Evolutionary conservation across 805 yeast species (phyloP), one percentile per base, ranked within the genome.

Genomic region (Schwanniomyces polymorphus): DNA sequence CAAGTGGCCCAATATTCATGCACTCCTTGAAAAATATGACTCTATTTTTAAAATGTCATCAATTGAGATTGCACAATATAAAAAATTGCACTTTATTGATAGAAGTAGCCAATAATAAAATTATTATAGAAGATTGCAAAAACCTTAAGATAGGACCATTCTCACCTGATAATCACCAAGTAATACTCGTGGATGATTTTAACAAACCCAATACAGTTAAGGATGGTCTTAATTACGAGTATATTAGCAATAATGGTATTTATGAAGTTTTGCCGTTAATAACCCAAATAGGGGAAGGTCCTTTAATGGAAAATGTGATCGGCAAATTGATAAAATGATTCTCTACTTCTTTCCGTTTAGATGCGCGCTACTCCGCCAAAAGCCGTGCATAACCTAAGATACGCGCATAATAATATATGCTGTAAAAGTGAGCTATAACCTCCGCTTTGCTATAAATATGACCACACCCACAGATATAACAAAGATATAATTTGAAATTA

Each of bases 121-220:
- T 68, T 2, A 56, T 70, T 8, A 60, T 68, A 8, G 77, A 72
- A 48, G 49, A 60, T 27, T 63, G 75, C 42, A 27, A 38, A 4
- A 43, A 42, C 4, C 25, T 67, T 27, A 42, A 39, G 12, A 51
- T 63, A 18, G 58, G 59, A 7, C 28, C 23, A 25, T 14, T 39
- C 27, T 5, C 41, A 42, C 25, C 39, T 3, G 48, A 43, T 2
- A 4, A 7, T 4, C 4, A 17, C 16, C 33, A 48, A 6, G 29
- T n/a, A 25, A 38, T 59, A n/a, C 47, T 47, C 16, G 62, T 68
- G 7, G 69, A 66, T 46, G 72, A 67, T 51, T 67, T 67, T 45
- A 59, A 55, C 45, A 58, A 56, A 55, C 67, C 67, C 7, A 54
- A 54, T 7, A 53, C 49, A 27, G 34, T 21, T 31, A 12, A 31